Percentiles rank a stretch among this genome's conserved stretches.
These are phyloP conservation scores for Delonix regia DNA, from an alignment of 306 rosid genomes.

Conservation along the genomic window DNA sequence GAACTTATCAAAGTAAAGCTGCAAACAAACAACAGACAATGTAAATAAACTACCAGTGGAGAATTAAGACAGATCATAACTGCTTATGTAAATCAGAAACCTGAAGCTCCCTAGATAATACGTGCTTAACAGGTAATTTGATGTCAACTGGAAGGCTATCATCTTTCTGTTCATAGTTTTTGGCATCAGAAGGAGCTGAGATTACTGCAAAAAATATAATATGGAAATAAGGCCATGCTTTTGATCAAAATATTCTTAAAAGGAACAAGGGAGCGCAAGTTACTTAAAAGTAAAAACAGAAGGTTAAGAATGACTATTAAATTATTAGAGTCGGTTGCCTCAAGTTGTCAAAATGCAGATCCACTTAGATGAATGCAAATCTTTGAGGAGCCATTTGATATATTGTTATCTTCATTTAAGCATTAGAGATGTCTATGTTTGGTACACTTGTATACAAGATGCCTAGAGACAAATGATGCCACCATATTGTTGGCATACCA, in stretches of 20 bases:
- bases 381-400: background rate
- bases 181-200: conserved; percentile 63
- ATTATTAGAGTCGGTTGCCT: conserved; percentile 8
- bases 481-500: background rate
- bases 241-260: conserved; percentile 6
- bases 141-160: conserved; percentile 76
- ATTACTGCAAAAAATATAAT: conserved; percentile 45
- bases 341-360: conserved; percentile 8
- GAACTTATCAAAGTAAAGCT: conserved; percentile 91
- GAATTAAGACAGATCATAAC: conserved; percentile 31
- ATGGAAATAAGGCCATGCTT: background rate
- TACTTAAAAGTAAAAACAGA: background rate
- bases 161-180: conserved; percentile 68
- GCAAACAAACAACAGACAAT: conserved; percentile 36
- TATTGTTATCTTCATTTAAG: background rate
- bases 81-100: conserved; percentile 42
- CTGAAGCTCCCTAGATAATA: conserved; percentile 86
- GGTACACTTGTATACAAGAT: background rate
- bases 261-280: conserved; percentile 18
- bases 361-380: conserved; percentile 21
- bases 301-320: conserved; percentile 7
- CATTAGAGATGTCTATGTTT: background rate
- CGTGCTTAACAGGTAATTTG: conserved; percentile 79
- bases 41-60: conserved; percentile 35
- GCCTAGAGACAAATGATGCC: background rate